Base-by-base conservation (phyloP, 1,139 yeast species). In the Saccharomyces hybrid region DNA sequence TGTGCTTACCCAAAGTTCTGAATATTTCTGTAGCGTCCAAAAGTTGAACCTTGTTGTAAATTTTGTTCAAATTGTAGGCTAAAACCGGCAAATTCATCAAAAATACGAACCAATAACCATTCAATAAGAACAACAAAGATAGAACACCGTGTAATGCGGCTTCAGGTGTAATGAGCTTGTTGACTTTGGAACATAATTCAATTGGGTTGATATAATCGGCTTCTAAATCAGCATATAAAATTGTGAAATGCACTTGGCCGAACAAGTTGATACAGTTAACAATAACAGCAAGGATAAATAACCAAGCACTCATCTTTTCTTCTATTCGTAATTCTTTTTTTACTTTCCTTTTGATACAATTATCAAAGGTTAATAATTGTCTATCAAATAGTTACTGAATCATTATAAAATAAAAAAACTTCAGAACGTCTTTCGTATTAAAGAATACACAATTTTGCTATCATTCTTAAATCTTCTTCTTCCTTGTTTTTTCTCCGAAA, bases 1-100 rank as follows among this genome's bases (percentile, higher is more conserved):
- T 93, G 76, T 93, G 96, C 69, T 86, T 88, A 63, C 89, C 82
- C 68, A 95, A 79, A 51, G 98, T 91, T 77, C 98, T 84, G 76
- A 93, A 93, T 68, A 93, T 95, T 75, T 93, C 99, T 51, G 99
- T 93, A 57, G 99, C 99, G 73, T 93, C 99, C 72, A 95, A 81
- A 61, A 89, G 76, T 71, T 93, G 93, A 71, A 86, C 86, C 73
- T 88, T 88, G 64, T 81, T 83, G 63, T 82, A 77, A 58, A 78
- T 73, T 72, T 88, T 88, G 75, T 85, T 85, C 58, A 77, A 83
- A 70, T 90, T 90, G 76, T 78, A 90, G 47, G 93, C 96, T 57
- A 89, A 75, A 61, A 95, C 77, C 51, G 99, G 99, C 63, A 87
- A 75, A 73, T 91, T 91, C 70, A 93, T 74, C 67, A 91, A 75